Percentiles rank a stretch among this genome's conserved stretches.
Evolutionary conservation across 1,139 yeast species (phyloP).

Genomic region (Saccharomyces hybrid): DNA sequence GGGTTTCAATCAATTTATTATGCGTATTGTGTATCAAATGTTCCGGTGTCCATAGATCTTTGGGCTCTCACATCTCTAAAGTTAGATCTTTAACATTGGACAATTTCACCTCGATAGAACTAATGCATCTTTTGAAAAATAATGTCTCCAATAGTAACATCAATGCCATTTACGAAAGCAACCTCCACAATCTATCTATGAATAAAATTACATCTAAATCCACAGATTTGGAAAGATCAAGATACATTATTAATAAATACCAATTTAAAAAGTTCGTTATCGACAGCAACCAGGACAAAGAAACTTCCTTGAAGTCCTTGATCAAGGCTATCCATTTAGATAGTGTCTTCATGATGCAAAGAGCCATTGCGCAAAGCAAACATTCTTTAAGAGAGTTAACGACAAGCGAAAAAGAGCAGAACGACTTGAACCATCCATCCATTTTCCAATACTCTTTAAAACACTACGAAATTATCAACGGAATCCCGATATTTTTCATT

Average conservation of each 20-base stretch:
- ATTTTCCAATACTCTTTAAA: constrained; percentile 57
- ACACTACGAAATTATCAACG: constrained; percentile 35
- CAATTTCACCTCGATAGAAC: constrained; percentile 47
- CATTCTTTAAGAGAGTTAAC: constrained; percentile 30
- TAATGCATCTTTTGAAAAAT: constrained; percentile 36
- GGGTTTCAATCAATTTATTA: constrained; percentile 76
- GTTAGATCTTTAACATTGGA: constrained; percentile 79
- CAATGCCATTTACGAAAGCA: constrained; percentile 50
- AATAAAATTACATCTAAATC: constrained; percentile 30
- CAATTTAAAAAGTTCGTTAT: constrained; percentile 35
- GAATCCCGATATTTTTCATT: constrained; percentile 48
- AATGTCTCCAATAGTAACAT: constrained; percentile 61
- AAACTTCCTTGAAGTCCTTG: constrained; percentile 25
- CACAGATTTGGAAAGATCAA: constrained; percentile 33
- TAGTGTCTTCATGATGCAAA: constrained; percentile 41
- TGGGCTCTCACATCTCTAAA: constrained; percentile 66
- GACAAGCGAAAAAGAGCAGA: constrained; percentile 15
- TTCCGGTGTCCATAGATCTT: constrained; percentile 65
- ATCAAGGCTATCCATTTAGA: constrained; percentile 46
- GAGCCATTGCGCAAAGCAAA: constrained; percentile 45
- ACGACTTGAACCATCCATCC: constrained; percentile 33
- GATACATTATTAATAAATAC: constrained; percentile 49
- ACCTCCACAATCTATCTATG: constrained; percentile 20
- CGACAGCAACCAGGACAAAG: constrained; percentile 8
- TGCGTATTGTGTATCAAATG: constrained; percentile 76